Evolutionary conservation across 2,329 filamentous ascomycete species (phyloP).

Genomic region (Metarhizium album): DNA sequence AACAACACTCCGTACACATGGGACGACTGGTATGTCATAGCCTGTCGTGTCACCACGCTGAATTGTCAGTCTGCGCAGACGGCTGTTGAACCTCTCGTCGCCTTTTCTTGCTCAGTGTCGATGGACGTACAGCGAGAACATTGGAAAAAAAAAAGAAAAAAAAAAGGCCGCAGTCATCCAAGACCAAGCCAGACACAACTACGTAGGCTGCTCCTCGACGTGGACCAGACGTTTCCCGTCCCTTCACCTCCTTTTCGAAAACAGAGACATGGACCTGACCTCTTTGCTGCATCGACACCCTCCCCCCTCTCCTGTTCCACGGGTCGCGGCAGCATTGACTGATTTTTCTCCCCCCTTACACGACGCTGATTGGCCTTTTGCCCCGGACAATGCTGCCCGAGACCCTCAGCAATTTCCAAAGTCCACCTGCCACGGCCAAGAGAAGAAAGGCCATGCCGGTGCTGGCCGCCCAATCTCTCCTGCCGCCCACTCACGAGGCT

Average conservation of each 20-base stretch:
- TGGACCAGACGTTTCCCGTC: no score
- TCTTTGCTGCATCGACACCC: neutral
- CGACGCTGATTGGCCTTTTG: neutral
- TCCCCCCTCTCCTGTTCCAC: no score
- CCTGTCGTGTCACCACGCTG: neutral
- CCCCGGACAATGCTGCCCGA: neutral
- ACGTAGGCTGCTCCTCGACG: neutral
- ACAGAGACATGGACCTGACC: no score
- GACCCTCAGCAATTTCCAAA: conserved; percentile 11
- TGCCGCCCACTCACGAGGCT: no score
- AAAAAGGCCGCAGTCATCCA: no score
- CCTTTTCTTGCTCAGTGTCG: no score
- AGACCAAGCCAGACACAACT: neutral
- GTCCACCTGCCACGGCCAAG: conserved; percentile 5
- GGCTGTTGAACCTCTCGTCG: no score
- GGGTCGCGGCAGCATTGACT: no score
- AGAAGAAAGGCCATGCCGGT: no score
- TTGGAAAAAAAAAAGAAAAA: no score
- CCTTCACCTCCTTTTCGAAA: neutral
- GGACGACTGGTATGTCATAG: neutral
- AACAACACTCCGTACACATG: no score
- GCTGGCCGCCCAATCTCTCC: no score
- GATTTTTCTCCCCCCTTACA: neutral
- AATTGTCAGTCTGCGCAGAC: neutral
- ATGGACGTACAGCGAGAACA: neutral